These are phyloP conservation scores for Ophioceras dolichostomum DNA, from an alignment of 2,329 filamentous ascomycete genomes.

Conservation along the genomic window DNA sequence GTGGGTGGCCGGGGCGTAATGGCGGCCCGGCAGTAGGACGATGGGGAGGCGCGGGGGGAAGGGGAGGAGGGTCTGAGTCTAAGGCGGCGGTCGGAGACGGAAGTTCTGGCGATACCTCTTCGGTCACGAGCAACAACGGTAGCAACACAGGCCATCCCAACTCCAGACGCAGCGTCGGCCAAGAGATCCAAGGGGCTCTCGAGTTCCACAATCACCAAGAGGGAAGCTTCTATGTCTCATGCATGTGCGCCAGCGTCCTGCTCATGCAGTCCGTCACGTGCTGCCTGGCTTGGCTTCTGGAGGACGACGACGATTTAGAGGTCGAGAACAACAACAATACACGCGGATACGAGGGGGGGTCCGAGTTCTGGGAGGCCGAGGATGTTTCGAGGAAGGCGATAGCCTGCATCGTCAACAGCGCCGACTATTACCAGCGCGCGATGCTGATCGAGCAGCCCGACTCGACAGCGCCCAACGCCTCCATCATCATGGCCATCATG, in stretches of 20 bases:
- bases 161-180: background rate
- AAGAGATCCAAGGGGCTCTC: background rate
- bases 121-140: too few relatives aligned
- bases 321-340: background rate
- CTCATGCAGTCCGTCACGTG: background rate
- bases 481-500: background rate
- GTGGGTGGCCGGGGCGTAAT: too few relatives aligned
- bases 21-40: too few relatives aligned
- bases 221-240: background rate
- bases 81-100: too few relatives aligned
- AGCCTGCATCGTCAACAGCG: background rate
- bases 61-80: too few relatives aligned
- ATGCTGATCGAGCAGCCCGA: background rate
- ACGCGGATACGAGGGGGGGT: background rate
- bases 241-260: background rate
- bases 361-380: background rate
- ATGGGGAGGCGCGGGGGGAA: too few relatives aligned
- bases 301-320: too few relatives aligned
- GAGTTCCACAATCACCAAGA: background rate
- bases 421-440: background rate
- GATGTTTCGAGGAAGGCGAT: background rate
- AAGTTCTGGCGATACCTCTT: too few relatives aligned
- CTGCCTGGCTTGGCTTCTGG: conserved; percentile 1
- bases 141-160: background rate
- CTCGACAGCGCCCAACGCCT: background rate